A percentile compares a stretch with the other conserved stretches of the same genome.
Evolutionary conservation across 1,139 yeast genomes (phyloP).

Genomic region (Hansenula lynferdii): DNA sequence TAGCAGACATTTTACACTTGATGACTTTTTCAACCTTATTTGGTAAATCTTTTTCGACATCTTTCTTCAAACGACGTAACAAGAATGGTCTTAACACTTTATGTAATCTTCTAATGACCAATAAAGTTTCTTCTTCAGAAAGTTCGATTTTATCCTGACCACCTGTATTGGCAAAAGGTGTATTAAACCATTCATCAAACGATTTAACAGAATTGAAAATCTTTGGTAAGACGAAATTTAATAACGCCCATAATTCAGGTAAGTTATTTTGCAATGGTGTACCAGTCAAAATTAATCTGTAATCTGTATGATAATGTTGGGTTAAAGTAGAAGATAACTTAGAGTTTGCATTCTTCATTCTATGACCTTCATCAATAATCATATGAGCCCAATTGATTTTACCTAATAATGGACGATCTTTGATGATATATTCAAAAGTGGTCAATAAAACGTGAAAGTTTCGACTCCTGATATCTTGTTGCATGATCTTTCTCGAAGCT

Average conservation of each 20-base stretch:
- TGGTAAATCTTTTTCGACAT: constrained; percentile 95
- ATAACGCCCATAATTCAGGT: constrained; percentile 81
- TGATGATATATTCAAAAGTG: constrained; percentile 74
- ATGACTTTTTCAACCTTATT: constrained; percentile 93
- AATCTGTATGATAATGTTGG: constrained; percentile 67
- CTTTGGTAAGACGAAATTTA: constrained; percentile 74
- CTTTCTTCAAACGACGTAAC: constrained; percentile 90
- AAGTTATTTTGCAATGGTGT: constrained; percentile 82
- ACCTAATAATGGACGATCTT: constrained; percentile 63
- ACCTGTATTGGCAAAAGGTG: constrained; percentile 81
- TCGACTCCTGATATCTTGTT: constrained; percentile 55
- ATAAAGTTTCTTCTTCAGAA: constrained; percentile 89
- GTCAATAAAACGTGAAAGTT: constrained; percentile 75
- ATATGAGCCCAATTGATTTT: constrained; percentile 77
- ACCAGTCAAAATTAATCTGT: constrained; percentile 79
- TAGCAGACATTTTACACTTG: constrained; percentile 89
- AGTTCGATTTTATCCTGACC: constrained; percentile 75
- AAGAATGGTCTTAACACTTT: constrained; percentile 94
- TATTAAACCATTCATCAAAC: constrained; percentile 87
- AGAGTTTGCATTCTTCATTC: constrained; percentile 79
- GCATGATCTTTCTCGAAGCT: constrained; percentile 59
- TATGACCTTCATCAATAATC: constrained; percentile 88
- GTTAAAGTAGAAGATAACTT: constrained; percentile 69
- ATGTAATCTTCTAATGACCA: constrained; percentile 92
- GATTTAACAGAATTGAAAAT: constrained; percentile 80